Base-by-base conservation (phyloP, 2,329 filamentous ascomycete species). In the Colletotrichum tanaceti region DNA sequence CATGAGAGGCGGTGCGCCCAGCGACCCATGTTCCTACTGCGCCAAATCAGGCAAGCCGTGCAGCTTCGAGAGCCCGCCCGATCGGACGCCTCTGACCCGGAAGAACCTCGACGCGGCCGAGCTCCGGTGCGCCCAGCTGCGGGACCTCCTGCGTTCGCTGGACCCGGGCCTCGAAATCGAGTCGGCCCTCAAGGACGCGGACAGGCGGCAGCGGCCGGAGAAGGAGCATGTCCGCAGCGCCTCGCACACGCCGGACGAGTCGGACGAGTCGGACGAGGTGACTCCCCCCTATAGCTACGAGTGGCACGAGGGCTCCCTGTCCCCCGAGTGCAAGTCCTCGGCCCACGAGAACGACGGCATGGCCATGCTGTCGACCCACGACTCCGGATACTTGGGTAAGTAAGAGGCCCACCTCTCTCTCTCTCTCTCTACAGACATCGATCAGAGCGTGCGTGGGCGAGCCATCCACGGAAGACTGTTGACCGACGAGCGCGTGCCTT, bases 51-150 rank as follows among this genome's bases (percentile, higher is more conserved):
- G 75, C 24, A 78, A 78, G 55, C 70, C 70, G 5, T 79, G 78
- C 60, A 74, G 73, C 44, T 79, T 79, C 53, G 74, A 76, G 46
- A 73, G 73, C n/a, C 77, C 75, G 9, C 75, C 77, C 1, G 71
- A 73, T n/a, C 73, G 77, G n/a, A 78, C 78, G 32, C 73, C 77
- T 13, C 65, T 79, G 57, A 80, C 76, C 4, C 71, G 78, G n/a
- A 75, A 75, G 62, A 80, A 80, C 60, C 73, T 79, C 5, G 76
- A 79, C 62, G 73, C 73, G 16, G 75, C 74, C 2, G 75, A 80
- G 67, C 71, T 71, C 28, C 73, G 73, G 38, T 76, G 75, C 53
- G 59, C 68, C 22, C 73, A 75, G 49, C 72, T 78, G 20, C 71
- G 76, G 61, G 65, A 60, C 4, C 71, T 79, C 32, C 58, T 79